Evolutionary conservation across 352 stramenopile genomes (phyloP), one percentile per base, ranked within the genome.

Genomic region (Globisporangium iwayamae): DNA sequence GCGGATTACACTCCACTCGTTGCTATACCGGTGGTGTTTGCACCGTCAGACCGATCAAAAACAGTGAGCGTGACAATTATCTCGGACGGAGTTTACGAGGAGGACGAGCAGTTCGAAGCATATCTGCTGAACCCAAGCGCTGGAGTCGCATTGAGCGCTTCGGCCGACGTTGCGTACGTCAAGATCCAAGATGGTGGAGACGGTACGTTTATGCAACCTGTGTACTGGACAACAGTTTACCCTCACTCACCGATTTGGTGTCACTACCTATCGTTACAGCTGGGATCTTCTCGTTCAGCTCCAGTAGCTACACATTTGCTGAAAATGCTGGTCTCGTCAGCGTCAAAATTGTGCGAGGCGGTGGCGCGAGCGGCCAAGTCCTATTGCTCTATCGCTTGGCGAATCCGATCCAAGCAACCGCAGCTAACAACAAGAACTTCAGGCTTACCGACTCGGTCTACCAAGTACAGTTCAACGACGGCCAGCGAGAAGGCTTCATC

Each of bases 361-460:
- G 80, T 16, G 80, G 78, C 4, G 51, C 75, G 2, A 85, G 70
- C 60, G 74, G 71, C 3, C 67, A 13, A 48, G 71, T 87, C 30
- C 74, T 61, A 3, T 59, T 89, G 0, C 48, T 55, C n/a, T 91
- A 87, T 68, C 70, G 68, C 1, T 55, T 89, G 5, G 62, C 70
- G 0, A 90, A 78, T 32, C 75, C 72, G 2, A 53, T 67, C 3
- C 67, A 82, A 50, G 71, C 80, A 3, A 91, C 82, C 4, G 82
- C 82, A 1, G 73, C 72, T n/a, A 74, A 74, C 51, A 82, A 76
- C 66, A 89, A 85, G 51, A 90, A 79, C 61, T 91, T 89, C 58
- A 64, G 73, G 30, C 66, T 91, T 16, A 61, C 53, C 0, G 69
- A 85, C 52, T 58, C 73, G 1, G 59, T 67, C 18, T 78, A 78